Percentiles rank a stretch among this genome's conserved stretches.
phyloP scores from a whole-genome alignment of 2,329 filamentous ascomycete species.

The Cercospora citrullina region DNA sequence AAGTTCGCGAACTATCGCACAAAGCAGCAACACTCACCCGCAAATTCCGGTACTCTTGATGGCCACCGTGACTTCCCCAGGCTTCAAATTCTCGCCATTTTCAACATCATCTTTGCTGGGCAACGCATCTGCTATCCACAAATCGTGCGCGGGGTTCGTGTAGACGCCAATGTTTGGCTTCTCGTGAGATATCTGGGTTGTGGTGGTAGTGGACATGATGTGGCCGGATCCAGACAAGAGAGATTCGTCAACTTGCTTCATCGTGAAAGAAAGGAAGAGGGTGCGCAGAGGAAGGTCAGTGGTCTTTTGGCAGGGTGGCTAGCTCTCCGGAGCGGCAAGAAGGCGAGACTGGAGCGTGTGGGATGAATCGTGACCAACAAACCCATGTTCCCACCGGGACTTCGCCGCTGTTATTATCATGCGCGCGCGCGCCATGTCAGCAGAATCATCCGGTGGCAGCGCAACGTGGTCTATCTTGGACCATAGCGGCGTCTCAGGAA shows the following conservation, averaged over 20 bases:
- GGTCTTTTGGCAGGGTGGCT: slow-evolving; percentile 15
- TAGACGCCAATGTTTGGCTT: slow-evolving; percentile 95
- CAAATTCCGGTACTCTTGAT: slow-evolving; percentile 96
- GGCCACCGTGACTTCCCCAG: slow-evolving; percentile 82
- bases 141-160: slow-evolving; percentile 87
- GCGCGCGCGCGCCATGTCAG: slow-evolving; percentile 3
- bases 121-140: slow-evolving; percentile 80
- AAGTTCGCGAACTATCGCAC: background rate
- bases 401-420: slow-evolving; percentile 8
- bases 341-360: slow-evolving; percentile 5
- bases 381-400: slow-evolving; percentile 2
- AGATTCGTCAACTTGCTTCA: slow-evolving; percentile 19
- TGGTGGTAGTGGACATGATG: slow-evolving; percentile 25
- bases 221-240: background rate
- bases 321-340: slow-evolving; percentile 12
- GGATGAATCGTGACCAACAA: slow-evolving; percentile 9
- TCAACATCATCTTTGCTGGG: slow-evolving; percentile 75
- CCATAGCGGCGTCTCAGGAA: slow-evolving; percentile 8
- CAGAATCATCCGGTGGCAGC: slow-evolving; percentile 11
- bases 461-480: background rate
- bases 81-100: slow-evolving; percentile 66
- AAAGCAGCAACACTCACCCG: slow-evolving; percentile 60
- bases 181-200: slow-evolving; percentile 47
- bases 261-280: slow-evolving; percentile 12
- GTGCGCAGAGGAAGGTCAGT: slow-evolving; percentile 4